Evolutionary conservation across 768 basidiomycete genomes (phyloP), one percentile per base, ranked within the genome.

Genomic region (Panaeolus cyanescens): DNA sequence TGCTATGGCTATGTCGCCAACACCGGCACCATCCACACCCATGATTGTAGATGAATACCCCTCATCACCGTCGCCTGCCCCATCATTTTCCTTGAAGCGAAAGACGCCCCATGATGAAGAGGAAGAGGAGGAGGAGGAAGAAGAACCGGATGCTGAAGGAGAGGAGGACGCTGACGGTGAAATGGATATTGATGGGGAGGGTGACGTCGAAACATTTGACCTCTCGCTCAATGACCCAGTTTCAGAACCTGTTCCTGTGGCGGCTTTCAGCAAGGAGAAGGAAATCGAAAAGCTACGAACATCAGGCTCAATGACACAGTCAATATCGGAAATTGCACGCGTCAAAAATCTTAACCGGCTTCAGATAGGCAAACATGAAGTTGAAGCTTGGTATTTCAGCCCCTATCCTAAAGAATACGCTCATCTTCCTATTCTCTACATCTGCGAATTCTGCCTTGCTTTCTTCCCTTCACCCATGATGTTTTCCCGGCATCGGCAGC

Each of bases 371-470:
- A 88, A 86, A 72, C 90, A 97, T 79, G 94, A 97, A 77, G 93
- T 99, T 67, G 97, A 99, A 68, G 91, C 97, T n/a, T 99, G 97
- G 97, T 99, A 99, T 77, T 99, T 99, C 82, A 95, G 93, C 69
- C 97, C 97, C 22, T 99, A 99, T 78, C 97, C 97, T 10, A 91
- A 93, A 77, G 97, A 99, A 78, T 99, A 93, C 79, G 95, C 97
- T 45, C 93, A 99, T 75, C 86, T 96, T 28, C 95, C 96, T 19
- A 80, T 96, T 63, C 84, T 99, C 45, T 99, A 96, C 82, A 88
- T 99, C 72, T 99, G 97, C 88, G 96, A 99, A 77, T 96, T 96
- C 80, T 99, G 97, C 74, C 84, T 99, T 53, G 90, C 88, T 33
- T 99, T 91, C 80, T 98, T 89, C 76, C 92, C 92, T 31, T 93